A percentile compares a stretch with the other conserved stretches of the same genome.
phyloP scores from a whole-genome alignment of 2,329 filamentous ascomycete genomes.

The Rutstroemia sp. region DNA sequence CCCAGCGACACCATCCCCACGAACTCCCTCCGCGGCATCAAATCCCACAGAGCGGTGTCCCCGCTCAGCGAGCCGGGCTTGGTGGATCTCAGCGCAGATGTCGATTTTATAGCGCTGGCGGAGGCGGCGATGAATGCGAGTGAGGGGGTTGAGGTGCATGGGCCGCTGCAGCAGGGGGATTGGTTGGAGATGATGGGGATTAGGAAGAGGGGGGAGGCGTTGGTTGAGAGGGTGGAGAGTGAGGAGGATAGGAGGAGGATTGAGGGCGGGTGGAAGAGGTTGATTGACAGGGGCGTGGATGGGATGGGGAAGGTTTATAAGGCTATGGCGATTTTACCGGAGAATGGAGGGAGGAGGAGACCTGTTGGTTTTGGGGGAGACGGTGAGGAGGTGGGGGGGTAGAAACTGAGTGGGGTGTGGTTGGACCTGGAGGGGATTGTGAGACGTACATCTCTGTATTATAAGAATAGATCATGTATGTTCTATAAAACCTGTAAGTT shows the following conservation, averaged over 20 bases:
- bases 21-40: slow-evolving; percentile 87
- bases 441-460: too few relatives aligned
- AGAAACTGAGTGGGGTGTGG: not conserved
- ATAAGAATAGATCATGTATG: too few relatives aligned
- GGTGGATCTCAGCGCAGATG: slow-evolving; percentile 85
- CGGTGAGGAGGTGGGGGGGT: slow-evolving; percentile 10
- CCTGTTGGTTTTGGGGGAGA: slow-evolving; percentile 91
- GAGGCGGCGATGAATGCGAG: slow-evolving; percentile 72
- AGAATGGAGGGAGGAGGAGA: slow-evolving; percentile 62
- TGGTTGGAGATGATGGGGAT: slow-evolving; percentile 83
- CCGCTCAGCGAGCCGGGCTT: slow-evolving; percentile 74
- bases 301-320: slow-evolving; percentile 97
- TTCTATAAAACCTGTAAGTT: too few relatives aligned
- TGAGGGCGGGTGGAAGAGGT: slow-evolving; percentile 67
- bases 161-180: slow-evolving; percentile 75
- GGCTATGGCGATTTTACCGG: slow-evolving; percentile 81
- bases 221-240: slow-evolving; percentile 42
- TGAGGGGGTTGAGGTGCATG: slow-evolving; percentile 81
- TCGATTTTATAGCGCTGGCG: slow-evolving; percentile 83
- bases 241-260: slow-evolving; percentile 52
- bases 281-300: slow-evolving; percentile 73
- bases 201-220: slow-evolving; percentile 62
- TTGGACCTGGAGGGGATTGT: too few relatives aligned
- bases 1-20: slow-evolving; percentile 70
- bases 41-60: slow-evolving; percentile 65